A percentile compares a stretch with the other conserved stretches of the same genome.
Evolutionary conservation across 768 basidiomycete genomes (phyloP).

Genomic region (Kwoniella sp.): DNA sequence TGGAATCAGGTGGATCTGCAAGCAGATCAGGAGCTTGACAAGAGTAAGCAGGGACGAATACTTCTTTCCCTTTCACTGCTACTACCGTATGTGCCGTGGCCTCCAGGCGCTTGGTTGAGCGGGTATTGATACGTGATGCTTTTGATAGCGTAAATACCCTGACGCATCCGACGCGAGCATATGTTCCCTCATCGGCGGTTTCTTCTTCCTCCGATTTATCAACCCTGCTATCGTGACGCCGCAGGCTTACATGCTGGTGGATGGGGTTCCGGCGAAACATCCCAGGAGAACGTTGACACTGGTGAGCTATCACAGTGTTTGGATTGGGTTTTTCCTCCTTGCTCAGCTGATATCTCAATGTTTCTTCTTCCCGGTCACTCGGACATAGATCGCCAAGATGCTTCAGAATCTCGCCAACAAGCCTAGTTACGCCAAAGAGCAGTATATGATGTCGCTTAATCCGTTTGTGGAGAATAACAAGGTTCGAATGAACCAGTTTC

Average conservation of each 20-base stretch:
- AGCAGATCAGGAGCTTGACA: conserved; percentile 95
- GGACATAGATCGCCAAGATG: conserved; percentile 92
- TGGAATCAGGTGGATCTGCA: conserved; percentile 99
- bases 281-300: conserved; percentile 93
- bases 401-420: conserved; percentile 98
- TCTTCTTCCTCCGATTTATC: conserved; percentile 99
- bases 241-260: conserved; percentile 99
- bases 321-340: no score
- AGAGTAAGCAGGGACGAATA: conserved; percentile 64
- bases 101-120: no score
- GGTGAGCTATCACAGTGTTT: conserved; percentile 56
- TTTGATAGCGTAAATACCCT: conserved; percentile 77
- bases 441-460: conserved; percentile 97
- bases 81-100: no score
- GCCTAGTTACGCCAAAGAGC: conserved; percentile 95
- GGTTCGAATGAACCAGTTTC: conserved; percentile 92
- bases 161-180: conserved; percentile 98
- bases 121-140: not conserved
- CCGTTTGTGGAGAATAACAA: conserved; percentile 99
- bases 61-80: no score
- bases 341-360: not conserved
- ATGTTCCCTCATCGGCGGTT: conserved; percentile 96
- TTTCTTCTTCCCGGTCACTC: not conserved
- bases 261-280: conserved; percentile 96
- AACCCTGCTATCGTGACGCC: conserved; percentile 99